A percentile compares a stretch with the other conserved stretches of the same genome.
These are phyloP conservation scores for Saitozyma podzolica DNA, from an alignment of 768 basidiomycete species.

Conservation along the genomic window DNA sequence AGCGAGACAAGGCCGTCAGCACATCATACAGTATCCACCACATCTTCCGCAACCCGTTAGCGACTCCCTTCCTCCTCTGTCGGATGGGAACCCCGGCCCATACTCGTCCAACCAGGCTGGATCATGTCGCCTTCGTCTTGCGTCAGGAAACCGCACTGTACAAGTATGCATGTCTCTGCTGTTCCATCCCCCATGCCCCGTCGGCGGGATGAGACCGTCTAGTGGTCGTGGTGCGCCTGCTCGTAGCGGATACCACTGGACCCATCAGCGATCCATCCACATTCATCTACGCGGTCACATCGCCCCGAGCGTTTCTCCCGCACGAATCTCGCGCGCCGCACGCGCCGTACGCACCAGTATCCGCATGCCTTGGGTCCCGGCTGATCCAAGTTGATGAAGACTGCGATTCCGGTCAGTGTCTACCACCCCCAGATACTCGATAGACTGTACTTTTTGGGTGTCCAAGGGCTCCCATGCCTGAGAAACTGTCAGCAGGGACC, in stretches of 20 bases:
- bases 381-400: slow-evolving; percentile 4
- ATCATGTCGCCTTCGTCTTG: too few relatives aligned
- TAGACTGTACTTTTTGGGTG: slow-evolving; percentile 98
- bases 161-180: too few relatives aligned
- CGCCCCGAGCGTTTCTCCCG: not conserved
- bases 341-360: slow-evolving; percentile 59
- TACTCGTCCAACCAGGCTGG: too few relatives aligned
- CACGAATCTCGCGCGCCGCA: not conserved
- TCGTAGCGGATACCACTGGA: not conserved
- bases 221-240: not conserved
- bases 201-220: not conserved
- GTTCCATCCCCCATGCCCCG: too few relatives aligned
- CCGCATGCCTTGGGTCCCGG: slow-evolving; percentile 73
- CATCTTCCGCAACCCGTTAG: too few relatives aligned
- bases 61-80: too few relatives aligned
- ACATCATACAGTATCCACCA: too few relatives aligned
- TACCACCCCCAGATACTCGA: slow-evolving; percentile 76
- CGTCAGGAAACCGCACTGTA: too few relatives aligned
- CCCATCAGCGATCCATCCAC: not conserved
- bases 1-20: too few relatives aligned
- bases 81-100: too few relatives aligned
- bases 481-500: not conserved
- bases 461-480: slow-evolving; percentile 90
- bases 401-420: not conserved
- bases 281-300: not conserved